A percentile compares a stretch with the other conserved stretches of the same genome.
These are phyloP conservation scores for Lodderomyces pseudojiufengensis DNA, from an alignment of 1,139 yeast species.

Conservation along the genomic window DNA sequence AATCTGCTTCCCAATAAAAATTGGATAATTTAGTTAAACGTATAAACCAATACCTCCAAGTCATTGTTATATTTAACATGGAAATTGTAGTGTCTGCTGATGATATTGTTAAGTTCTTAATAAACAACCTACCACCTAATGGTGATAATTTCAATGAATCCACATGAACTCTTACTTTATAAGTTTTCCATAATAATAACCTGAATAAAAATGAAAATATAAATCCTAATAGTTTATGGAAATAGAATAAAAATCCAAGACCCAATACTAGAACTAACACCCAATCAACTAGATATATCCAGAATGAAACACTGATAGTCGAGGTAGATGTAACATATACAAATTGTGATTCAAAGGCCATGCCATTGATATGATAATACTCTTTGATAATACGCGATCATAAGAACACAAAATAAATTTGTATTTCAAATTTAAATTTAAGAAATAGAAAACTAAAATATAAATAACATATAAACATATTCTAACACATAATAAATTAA, in stretches of 20 bases:
- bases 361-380: not conserved
- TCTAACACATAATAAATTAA: no score
- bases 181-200: slow-evolving; percentile 60
- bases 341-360: slow-evolving; percentile 21
- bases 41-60: slow-evolving; percentile 89
- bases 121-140: slow-evolving; percentile 76
- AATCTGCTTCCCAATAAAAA: slow-evolving; percentile 23
- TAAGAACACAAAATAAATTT: no score
- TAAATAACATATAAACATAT: not conserved
- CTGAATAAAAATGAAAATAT: slow-evolving; percentile 49
- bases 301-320: slow-evolving; percentile 44
- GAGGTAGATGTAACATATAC: slow-evolving; percentile 18
- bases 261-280: slow-evolving; percentile 60
- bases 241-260: slow-evolving; percentile 66
- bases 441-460: no score
- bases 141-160: slow-evolving; percentile 74
- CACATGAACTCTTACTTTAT: slow-evolving; percentile 54
- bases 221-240: slow-evolving; percentile 71
- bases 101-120: slow-evolving; percentile 69
- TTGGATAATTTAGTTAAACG: slow-evolving; percentile 48
- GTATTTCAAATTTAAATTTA: no score
- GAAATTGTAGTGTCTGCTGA: slow-evolving; percentile 70
- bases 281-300: slow-evolving; percentile 89
- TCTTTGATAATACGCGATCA: no score
- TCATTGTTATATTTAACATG: slow-evolving; percentile 64